Percentiles rank a stretch among this genome's conserved stretches.
Evolutionary conservation across 2,329 filamentous ascomycete genomes (phyloP).

Genomic region (Colletotrichum siamense): DNA sequence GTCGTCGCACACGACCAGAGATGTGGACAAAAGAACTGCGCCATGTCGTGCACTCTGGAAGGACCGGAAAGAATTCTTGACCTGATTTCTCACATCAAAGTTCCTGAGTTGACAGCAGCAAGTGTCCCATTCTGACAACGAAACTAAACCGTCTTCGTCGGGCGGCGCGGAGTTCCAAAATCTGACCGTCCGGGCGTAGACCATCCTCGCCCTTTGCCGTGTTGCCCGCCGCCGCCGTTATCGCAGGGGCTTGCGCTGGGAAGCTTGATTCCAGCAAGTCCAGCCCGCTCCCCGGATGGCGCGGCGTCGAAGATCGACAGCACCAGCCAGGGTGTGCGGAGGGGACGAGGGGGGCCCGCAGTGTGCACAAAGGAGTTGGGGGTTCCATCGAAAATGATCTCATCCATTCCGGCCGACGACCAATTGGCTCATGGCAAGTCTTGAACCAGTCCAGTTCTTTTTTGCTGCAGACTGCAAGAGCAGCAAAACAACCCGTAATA

Average conservation of each 20-base stretch:
- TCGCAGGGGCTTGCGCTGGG: neutral
- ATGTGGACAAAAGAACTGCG: neutral
- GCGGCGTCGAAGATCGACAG: constrained; percentile 14
- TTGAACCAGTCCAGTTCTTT: neutral
- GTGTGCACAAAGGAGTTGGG: neutral
- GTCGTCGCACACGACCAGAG: neutral
- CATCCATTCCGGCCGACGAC: neutral
- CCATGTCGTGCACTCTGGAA: neutral
- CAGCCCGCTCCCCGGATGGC: constrained; percentile 8
- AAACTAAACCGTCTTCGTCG: neutral
- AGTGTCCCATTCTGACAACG: neutral
- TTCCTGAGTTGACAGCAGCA: neutral
- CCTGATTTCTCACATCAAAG: neutral
- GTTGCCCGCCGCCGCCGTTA: constrained; percentile 3
- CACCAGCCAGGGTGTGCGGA: neutral
- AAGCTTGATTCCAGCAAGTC: neutral
- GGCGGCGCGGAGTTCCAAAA: neutral
- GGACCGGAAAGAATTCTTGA: neutral
- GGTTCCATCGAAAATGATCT: constrained; percentile 19
- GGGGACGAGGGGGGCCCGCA: neutral
- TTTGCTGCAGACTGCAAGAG: neutral
- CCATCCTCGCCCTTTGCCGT: neutral
- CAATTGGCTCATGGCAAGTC: neutral
- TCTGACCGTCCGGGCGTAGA: neutral
- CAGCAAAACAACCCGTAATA: neutral